Evolutionary conservation across 805 yeast genomes (phyloP).

Genomic region (Wickerhamomyces sydowiorum): DNA sequence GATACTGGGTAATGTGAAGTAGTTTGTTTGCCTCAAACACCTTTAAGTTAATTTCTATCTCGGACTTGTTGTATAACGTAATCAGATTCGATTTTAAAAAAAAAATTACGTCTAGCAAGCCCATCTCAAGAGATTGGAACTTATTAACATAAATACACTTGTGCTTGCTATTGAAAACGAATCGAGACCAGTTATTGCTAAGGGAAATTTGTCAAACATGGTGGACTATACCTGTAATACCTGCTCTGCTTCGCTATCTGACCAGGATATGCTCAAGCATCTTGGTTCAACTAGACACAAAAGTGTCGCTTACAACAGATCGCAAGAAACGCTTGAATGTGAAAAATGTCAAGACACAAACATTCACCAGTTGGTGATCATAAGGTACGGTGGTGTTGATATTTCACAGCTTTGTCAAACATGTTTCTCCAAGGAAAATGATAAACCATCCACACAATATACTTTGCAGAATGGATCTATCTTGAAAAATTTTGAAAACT

Average conservation of each 20-base stretch:
- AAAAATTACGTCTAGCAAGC: no score
- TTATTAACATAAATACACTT: not conserved
- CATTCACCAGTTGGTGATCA: conserved; percentile 45
- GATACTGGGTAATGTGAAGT: no score
- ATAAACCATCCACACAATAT: conserved; percentile 44
- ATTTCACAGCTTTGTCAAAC: conserved; percentile 42
- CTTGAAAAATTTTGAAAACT: conserved; percentile 40
- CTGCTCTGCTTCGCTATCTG: conserved; percentile 32
- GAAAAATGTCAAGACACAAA: conserved; percentile 51
- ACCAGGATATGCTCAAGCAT: conserved; percentile 44
- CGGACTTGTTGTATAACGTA: no score
- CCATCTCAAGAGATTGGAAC: no score
- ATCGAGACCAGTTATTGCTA: not conserved
- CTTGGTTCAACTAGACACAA: conserved; percentile 49
- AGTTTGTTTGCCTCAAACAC: no score
- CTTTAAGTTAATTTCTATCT: no score
- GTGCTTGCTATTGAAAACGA: not conserved
- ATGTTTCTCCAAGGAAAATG: conserved; percentile 38
- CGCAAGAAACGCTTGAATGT: conserved; percentile 42
- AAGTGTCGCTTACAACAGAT: conserved; percentile 28
- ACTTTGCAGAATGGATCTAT: conserved; percentile 50
- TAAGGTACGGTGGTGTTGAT: conserved; percentile 51
- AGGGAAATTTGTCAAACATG: conserved; percentile 4
- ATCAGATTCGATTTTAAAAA: no score
- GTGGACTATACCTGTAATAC: conserved; percentile 37